Evolutionary conservation across 768 basidiomycete genomes (phyloP).

Genomic region (Boletales sp.): DNA sequence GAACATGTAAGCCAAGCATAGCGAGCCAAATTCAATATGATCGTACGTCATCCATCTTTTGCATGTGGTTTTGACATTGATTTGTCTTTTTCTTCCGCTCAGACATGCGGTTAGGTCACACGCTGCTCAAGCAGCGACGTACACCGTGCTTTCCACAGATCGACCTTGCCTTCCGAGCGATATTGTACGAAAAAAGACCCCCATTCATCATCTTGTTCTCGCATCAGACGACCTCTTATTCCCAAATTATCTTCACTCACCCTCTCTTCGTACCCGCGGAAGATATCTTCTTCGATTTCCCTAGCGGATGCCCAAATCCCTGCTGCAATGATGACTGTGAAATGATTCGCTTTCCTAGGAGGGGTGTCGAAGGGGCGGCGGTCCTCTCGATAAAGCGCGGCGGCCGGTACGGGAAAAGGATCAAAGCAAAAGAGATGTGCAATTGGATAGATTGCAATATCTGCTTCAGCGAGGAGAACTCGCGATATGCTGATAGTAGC

Average conservation of each 20-base stretch:
- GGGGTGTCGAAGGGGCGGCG: conserved; percentile 57
- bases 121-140: conserved; percentile 64
- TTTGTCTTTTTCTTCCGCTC: neutral
- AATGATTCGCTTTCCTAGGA: conserved; percentile 74
- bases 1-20: conserved; percentile 58
- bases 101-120: conserved; percentile 69
- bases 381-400: conserved; percentile 63
- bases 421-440: conserved; percentile 65
- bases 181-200: conserved; percentile 71
- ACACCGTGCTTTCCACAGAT: conserved; percentile 81
- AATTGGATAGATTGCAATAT: conserved; percentile 79
- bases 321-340: conserved; percentile 80
- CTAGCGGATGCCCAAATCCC: conserved; percentile 75
- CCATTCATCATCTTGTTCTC: conserved; percentile 78
- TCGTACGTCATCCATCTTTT: conserved; percentile 44
- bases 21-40: conserved; percentile 66
- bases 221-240: conserved; percentile 76
- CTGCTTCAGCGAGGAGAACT: conserved; percentile 48
- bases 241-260: conserved; percentile 78
- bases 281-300: conserved; percentile 74
- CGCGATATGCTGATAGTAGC: conserved; percentile 32
- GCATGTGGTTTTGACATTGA: conserved; percentile 4
- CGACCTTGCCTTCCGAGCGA: conserved; percentile 72
- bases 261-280: conserved; percentile 65
- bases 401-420: conserved; percentile 43